Conservation (phyloP, 345 rosid genomes). For the Eucalyptus microcorys region DNA sequence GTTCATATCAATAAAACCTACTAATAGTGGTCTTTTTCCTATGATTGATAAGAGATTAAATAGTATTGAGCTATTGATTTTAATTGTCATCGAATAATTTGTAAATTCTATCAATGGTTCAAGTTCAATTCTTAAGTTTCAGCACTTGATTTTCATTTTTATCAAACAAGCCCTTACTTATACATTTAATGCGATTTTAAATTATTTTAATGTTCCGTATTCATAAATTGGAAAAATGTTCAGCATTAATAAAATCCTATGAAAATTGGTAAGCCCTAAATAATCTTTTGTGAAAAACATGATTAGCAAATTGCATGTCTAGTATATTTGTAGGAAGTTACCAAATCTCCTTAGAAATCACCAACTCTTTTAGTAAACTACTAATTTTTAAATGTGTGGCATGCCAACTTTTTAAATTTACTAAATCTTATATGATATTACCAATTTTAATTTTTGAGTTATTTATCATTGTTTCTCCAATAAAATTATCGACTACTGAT, state of each 20-base stretch:
- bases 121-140: background rate
- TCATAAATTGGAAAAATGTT: background rate
- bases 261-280: background rate
- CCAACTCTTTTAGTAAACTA: background rate
- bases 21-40: background rate
- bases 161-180: background rate
- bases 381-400: background rate
- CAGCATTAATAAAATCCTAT: background rate
- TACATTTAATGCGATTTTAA: fast-evolving
- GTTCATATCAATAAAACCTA: too few relatives aligned
- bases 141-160: background rate
- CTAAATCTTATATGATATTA: background rate
- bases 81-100: background rate
- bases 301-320: background rate
- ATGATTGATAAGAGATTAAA: background rate
- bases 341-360: background rate
- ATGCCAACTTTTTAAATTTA: background rate
- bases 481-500: background rate
- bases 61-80: background rate
- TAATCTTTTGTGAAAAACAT: background rate
- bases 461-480: background rate
- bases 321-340: background rate
- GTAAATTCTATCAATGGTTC: background rate
- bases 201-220: background rate
- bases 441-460: background rate